phyloP scores from a whole-genome alignment of 2,329 filamentous ascomycete genomes.

The Sordariomycetes sp. region DNA sequence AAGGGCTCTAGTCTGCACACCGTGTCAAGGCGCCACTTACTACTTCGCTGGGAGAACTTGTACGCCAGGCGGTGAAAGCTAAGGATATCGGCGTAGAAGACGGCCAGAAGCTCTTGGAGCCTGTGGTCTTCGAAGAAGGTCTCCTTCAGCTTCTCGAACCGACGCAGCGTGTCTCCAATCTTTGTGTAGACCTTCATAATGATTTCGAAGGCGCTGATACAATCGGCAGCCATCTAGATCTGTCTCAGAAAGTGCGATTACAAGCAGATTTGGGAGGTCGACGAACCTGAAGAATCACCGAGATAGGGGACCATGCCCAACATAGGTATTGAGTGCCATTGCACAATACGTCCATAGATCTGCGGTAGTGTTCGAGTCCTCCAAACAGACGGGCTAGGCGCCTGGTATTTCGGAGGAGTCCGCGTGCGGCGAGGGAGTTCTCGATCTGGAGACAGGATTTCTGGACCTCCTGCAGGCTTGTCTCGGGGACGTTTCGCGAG shows the following conservation, averaged over 20 bases:
- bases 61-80: not conserved
- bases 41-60: not conserved
- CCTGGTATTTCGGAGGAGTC: not conserved
- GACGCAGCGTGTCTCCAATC: not conserved
- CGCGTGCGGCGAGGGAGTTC: not conserved
- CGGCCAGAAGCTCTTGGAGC: not conserved
- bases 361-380: not conserved
- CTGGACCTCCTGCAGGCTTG: not conserved
- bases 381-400: not conserved
- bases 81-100: not conserved
- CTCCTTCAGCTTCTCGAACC: not conserved
- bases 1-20: not conserved
- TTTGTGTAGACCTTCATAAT: not conserved
- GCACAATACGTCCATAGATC: not conserved
- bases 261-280: not conserved
- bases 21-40: not conserved
- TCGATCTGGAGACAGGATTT: not conserved
- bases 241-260: not conserved
- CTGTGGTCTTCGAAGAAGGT: not conserved
- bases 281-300: not conserved
- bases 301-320: not conserved
- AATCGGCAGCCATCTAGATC: not conserved
- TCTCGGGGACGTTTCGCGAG: not conserved
- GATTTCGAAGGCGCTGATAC: not conserved
- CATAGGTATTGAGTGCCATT: not conserved